Base-by-base conservation (phyloP, 768 basidiomycete genomes). In the Russula vinacea region DNA sequence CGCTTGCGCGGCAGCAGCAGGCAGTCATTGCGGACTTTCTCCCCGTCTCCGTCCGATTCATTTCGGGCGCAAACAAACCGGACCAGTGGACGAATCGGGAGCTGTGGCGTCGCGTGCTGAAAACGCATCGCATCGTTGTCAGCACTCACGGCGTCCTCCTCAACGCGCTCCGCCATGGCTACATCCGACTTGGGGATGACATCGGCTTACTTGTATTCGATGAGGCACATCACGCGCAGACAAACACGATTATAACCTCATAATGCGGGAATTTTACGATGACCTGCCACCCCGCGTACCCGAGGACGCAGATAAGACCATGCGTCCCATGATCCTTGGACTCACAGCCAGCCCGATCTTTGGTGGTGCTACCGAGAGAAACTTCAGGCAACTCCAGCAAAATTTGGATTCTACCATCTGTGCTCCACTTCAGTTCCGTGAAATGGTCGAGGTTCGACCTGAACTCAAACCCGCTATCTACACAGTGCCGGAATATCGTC, bases 291-390 rank as follows among this genome's bases (percentile, higher is more conserved):
- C 73, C 10, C 78, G 80, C 19, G 6, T 73, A 7, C 78, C 5
- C 1, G n/a, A n/a, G n/a, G 16, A 3, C 11, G 51, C 40, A 7
- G 24, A 67, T 11, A 71, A 73, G 65, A 49, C 68, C 58, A 73
- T 76, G 29, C 79, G 87, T 14, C 88, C 89, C 0, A 80, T 80
- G 71, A 78, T 94, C 5, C 74, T 94, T 49, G 92, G 91, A 3
- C 75, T 94, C 47, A 94, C 91, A 1, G 92, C 92, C 5, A 92
- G 90, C 68, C 92, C 91, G 2, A 86, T 92, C 40, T 91, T 84
- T 70, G 88, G 89, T n/a, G 87, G 88, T 11, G 79, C 90, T 72
- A 83, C 84, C 3, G 80, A 77, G 45, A 76, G 71, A 61, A 82
- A 87, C 0, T 89, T 91, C 69, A 73, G 77, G 86, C 87, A 32